These are phyloP conservation scores for Nicotiana undulata DNA, from an alignment of 257 asterid species.

Conservation along the genomic window DNA sequence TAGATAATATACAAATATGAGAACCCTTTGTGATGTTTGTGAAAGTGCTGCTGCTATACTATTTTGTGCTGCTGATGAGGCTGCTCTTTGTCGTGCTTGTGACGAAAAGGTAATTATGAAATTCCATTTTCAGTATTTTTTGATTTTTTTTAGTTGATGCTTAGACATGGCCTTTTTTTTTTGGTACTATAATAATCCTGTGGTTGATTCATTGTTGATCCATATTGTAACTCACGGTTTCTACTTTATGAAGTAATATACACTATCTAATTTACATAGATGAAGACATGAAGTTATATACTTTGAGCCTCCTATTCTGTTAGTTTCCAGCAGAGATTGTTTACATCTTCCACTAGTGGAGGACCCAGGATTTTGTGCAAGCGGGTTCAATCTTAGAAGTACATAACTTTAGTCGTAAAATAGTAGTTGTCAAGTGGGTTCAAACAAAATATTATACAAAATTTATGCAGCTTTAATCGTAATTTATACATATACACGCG, in stretches of 20 bases:
- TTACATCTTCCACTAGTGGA: too few species aligned
- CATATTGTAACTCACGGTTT: background rate
- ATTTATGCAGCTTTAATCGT: too few species aligned
- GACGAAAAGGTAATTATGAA: slow-evolving; percentile 56
- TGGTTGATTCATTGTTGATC: background rate
- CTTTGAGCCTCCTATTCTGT: background rate
- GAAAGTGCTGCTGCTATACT: slow-evolving; percentile 88
- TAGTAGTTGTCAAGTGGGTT: too few species aligned
- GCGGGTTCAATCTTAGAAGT: too few species aligned
- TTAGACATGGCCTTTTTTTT: background rate
- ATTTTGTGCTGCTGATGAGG: slow-evolving; percentile 97
- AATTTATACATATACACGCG: too few species aligned
- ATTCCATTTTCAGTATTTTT: background rate
- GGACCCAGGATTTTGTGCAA: too few species aligned
- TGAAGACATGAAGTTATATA: background rate
- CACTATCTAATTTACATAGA: background rate
- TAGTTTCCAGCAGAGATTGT: background rate
- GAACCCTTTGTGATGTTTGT: slow-evolving; percentile 89
- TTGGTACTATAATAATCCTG: background rate
- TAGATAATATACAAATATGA: slow-evolving; percentile 31
- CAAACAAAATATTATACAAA: too few species aligned
- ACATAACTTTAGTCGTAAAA: too few species aligned
- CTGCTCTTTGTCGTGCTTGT: slow-evolving; percentile 80
- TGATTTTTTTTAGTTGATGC: background rate
- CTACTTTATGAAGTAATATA: background rate